Evolutionary conservation across 352 stramenopile genomes (phyloP).

Genomic region (Aphanomyces astaci): DNA sequence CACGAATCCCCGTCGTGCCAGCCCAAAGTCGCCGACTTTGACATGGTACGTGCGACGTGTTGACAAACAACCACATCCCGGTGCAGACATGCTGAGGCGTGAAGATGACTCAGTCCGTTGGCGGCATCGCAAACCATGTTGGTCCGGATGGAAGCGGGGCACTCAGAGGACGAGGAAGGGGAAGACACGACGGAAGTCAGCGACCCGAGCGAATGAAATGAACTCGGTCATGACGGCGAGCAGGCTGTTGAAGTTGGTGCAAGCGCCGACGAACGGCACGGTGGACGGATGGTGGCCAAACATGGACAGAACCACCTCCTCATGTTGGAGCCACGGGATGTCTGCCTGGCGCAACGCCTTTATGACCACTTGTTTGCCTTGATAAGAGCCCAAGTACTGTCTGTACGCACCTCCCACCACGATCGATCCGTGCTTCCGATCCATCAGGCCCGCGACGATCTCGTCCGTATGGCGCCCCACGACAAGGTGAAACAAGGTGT

Average conservation of each 20-base stretch:
- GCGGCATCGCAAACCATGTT: slow-evolving; percentile 60
- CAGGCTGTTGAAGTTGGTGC: slow-evolving; percentile 10
- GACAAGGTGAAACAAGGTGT: no score
- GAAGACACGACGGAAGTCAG: slow-evolving; percentile 38
- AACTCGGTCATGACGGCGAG: slow-evolving; percentile 62
- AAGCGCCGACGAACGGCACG: slow-evolving; percentile 54
- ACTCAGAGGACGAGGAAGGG: slow-evolving; percentile 7
- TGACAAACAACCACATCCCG: slow-evolving; percentile 60
- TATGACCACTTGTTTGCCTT: slow-evolving; percentile 51
- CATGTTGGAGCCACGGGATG: slow-evolving; percentile 50
- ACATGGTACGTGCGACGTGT: slow-evolving; percentile 51
- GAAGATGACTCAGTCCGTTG: slow-evolving; percentile 56
- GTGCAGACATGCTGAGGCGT: slow-evolving; percentile 52
- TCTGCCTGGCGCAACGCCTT: slow-evolving; percentile 46
- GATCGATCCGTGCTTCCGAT: slow-evolving; percentile 28
- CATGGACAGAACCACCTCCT: slow-evolving; percentile 66
- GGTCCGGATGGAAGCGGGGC: slow-evolving; percentile 35
- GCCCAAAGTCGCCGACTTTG: slow-evolving; percentile 66
- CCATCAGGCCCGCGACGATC: not conserved
- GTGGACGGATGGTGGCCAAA: slow-evolving; percentile 65
- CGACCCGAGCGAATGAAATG: slow-evolving; percentile 52
- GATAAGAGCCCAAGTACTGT: no score
- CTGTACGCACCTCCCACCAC: slow-evolving; percentile 52
- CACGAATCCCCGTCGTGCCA: slow-evolving; percentile 41
- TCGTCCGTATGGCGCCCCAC: not conserved